Base-by-base conservation (phyloP, 2,329 filamentous ascomycete species). In the Calonectria honghensis region DNA sequence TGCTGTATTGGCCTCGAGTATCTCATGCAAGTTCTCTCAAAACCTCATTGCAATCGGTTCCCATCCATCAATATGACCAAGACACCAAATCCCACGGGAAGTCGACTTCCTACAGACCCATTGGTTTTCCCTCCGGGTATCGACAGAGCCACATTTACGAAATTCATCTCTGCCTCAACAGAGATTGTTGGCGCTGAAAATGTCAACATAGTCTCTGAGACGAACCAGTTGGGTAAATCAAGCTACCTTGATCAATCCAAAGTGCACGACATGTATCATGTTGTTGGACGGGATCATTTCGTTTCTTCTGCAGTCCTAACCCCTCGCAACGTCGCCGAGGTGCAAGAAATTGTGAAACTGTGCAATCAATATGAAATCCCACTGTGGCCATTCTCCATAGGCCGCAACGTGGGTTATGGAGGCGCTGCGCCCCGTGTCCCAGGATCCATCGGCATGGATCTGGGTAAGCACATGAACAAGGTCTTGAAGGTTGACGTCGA, bases 341-440 rank as follows among this genome's bases (percentile, higher is more conserved):
- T 79, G 2, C 78, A 79, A n/a, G 50, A 63, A 0, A 48, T 75
- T 1, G 61, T 78, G 13, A 72, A 67, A 0, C 4, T 74, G 3
- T 73, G 54, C n/a, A 79, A 79, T 16, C 73, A 77, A 31, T 72
- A 72, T 1, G 72, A 75, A 16, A 74, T 79, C 6, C 78, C 78
- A 0, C 37, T 79, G 0, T 79, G 78, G 78, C 78, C 78, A 0
- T 76, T 77, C 13, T 79, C 78, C 0, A 48, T 79, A 9, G 78
- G 78, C 6, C 72, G 78, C 6, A 71, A 71, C 39, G 48, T 57
- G 4, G 69, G 73, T 9, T 74, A 74, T 20, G 73, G 68, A 18
- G 73, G 69, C 11, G 57, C 73, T 32, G 73, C 73, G 2, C 72
- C 72, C 6, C 63, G 68, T 4, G 72, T 74, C 11, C 70, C 61